Conservation (phyloP, 148 eudicot species). For the Camellia sinensis region DNA sequence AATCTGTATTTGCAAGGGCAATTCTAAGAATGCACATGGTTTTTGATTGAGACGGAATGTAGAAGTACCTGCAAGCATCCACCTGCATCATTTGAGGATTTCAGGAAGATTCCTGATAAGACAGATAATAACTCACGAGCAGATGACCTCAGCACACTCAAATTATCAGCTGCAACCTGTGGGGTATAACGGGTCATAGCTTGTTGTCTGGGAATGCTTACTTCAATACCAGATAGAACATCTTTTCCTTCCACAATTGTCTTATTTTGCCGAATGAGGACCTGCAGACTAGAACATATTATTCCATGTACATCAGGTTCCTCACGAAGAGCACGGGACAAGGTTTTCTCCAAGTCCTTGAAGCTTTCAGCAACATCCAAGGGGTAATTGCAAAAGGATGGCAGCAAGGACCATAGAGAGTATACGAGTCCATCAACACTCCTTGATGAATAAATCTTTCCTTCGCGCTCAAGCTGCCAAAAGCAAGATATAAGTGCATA, state of each 20-base stretch:
- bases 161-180: conserved; percentile 62
- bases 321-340: conserved; percentile 51
- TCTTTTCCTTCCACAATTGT: conserved; percentile 45
- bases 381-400: conserved; percentile 95
- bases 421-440: conserved; percentile 66
- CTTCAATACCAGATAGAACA: conserved; percentile 33
- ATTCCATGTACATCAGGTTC: conserved; percentile 76
- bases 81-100: conserved; percentile 62
- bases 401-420: conserved; percentile 86
- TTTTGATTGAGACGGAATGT: background rate
- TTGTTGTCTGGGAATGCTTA: conserved; percentile 46
- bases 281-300: conserved; percentile 80
- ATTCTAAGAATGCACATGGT: background rate
- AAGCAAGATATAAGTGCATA: conserved; percentile 11
- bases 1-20: background rate
- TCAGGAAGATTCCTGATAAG: conserved; percentile 54
- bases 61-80: conserved; percentile 80
- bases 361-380: conserved; percentile 72
- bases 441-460: conserved; percentile 61
- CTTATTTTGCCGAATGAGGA: conserved; percentile 85
- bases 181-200: conserved; percentile 56
- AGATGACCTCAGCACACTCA: conserved; percentile 54
- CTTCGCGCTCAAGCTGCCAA: conserved; percentile 77
- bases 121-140: conserved; percentile 57
- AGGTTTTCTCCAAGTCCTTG: conserved; percentile 45